Base-by-base conservation (phyloP, 257 asterid genomes). In the Rehmannia glutinosa region DNA sequence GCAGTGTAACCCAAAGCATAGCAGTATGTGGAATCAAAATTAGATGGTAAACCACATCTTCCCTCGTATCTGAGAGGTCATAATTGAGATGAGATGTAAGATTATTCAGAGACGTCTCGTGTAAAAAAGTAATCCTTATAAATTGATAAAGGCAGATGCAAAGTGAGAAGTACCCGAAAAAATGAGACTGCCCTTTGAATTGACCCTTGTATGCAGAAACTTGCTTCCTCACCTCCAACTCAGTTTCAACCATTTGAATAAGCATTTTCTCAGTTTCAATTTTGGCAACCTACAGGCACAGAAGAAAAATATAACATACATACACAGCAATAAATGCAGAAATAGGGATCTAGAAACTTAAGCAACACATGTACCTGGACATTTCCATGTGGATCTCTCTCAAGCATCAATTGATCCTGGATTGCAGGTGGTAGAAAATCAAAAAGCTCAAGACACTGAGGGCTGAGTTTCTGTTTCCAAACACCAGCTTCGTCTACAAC, bases 331-430 rank as follows among this genome's bases (percentile, higher is more conserved):
- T n/a, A 4, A 45, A n/a, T 15, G 78, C 81, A 47, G 67, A 38
- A 72, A 61, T 36, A 24, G 1, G 6, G 23, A 62, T 50, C 24
- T 25, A 19, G 41, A 60, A 45, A 43, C 21, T 45, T 43, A 39
- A 68, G 33, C 28, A 15, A 19, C 51, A 62, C 36, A 49, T 13
- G 53, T 59, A 90, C 97, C 95, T 94, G 99, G 64, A 94, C 99
- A 75, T 94, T 94, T 62, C 99, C 99, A 16, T 94, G 98, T 56
- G 99, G 99, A 78, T 94, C 99, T 79, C 99, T 94, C 84, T 94
- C 98, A 16, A 94, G 99, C 84, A 94, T 70, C 86, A 94, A 61
- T 69, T 94, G 99, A 45, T 91, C 99, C 76, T 94, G 97, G 73
- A 94, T 94, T 60, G 96, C 92, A 19, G 77, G 72, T 49, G 99